These are phyloP conservation scores for Apophysomyces sp. DNA, from an alignment of 371 early-diverging fungal genomes.

Conservation along the genomic window DNA sequence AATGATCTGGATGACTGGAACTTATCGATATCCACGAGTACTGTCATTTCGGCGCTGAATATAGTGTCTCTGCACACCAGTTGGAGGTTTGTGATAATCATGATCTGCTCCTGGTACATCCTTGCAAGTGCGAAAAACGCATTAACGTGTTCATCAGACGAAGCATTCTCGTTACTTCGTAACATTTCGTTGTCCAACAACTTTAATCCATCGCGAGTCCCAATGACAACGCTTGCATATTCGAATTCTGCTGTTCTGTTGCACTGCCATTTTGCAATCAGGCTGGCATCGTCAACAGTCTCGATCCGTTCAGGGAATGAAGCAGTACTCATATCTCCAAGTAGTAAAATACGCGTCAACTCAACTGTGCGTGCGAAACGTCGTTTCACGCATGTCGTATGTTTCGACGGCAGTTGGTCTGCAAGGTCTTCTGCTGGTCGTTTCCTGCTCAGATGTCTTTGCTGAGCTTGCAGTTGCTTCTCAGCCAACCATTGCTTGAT, in stretches of 20 bases:
- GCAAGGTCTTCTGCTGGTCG: not conserved
- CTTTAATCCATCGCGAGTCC: not conserved
- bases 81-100: not conserved
- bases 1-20: not conserved
- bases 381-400: not conserved
- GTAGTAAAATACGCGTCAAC: not conserved
- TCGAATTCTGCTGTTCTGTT: not conserved
- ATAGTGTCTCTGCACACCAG: not conserved
- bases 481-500: not conserved
- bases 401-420: not conserved
- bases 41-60: not conserved
- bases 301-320: not conserved
- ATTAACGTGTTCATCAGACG: not conserved
- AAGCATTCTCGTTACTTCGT: not conserved
- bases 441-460: not conserved
- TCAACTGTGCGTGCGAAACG: not conserved
- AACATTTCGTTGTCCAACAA: not conserved
- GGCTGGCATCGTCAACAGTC: not conserved
- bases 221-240: not conserved
- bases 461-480: not conserved
- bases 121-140: not conserved
- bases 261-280: not conserved
- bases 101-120: not conserved
- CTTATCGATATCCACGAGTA: not conserved
- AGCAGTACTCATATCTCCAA: not conserved